phyloP scores from a whole-genome alignment of 108 stramenopile genomes.

The Conticribra guillardii region DNA sequence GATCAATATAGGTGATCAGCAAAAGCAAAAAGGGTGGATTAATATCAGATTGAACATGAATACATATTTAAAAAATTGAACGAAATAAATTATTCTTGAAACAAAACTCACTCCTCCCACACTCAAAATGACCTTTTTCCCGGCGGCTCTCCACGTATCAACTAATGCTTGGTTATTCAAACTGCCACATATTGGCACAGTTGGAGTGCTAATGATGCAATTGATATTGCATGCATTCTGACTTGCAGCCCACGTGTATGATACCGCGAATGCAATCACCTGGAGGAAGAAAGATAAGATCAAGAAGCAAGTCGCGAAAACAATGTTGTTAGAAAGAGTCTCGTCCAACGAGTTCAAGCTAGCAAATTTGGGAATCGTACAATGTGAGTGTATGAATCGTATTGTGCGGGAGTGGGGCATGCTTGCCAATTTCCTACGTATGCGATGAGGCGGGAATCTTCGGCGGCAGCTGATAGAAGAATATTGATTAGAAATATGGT shows the following conservation, averaged over 20 bases:
- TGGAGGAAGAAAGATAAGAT: neutral
- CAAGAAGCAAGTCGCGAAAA: neutral
- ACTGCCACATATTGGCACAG: constrained; percentile 40
- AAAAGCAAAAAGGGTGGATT: neutral
- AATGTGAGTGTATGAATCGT: constrained; percentile 60
- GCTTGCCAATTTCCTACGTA: constrained; percentile 69
- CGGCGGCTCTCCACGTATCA: constrained; percentile 33
- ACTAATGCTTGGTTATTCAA: constrained; percentile 26
- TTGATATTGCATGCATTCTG: constrained; percentile 48
- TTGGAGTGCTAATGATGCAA: constrained; percentile 44
- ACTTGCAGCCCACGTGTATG: constrained; percentile 45
- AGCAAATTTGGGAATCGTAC: too few species aligned
- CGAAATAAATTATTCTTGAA: neutral
- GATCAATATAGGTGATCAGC: too few species aligned
- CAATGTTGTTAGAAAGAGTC: neutral
- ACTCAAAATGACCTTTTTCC: constrained; percentile 59
- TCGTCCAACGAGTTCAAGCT: neutral
- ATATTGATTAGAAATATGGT: too few species aligned
- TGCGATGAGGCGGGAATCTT: constrained; percentile 59
- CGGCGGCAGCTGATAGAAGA: neutral
- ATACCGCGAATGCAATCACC: constrained; percentile 62
- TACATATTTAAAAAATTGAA: neutral
- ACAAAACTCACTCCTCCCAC: constrained; percentile 45
- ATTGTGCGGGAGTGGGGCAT: constrained; percentile 56
- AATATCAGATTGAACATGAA: neutral